Conservation (phyloP, 495 filamentous ascomycete genomes). For the Penicillium simplicissimum region DNA sequence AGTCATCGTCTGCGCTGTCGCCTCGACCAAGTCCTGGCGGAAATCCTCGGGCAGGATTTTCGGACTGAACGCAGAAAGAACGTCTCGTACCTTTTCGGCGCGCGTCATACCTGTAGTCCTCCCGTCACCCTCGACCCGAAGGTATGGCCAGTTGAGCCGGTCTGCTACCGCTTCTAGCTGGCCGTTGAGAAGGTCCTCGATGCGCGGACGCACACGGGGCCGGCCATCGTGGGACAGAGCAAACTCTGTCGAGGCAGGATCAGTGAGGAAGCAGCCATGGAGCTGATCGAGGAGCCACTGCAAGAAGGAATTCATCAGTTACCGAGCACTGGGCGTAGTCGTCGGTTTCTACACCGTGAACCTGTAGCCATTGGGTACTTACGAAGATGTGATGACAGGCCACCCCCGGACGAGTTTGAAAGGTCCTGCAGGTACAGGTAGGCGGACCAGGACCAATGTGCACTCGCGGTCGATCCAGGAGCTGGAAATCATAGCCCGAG, state of each 20-base stretch:
- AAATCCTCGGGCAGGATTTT: conserved; percentile 49
- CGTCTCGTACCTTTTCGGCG: conserved; percentile 46
- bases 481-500: conserved; percentile 39
- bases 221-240: conserved; percentile 38
- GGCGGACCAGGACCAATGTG: conserved; percentile 29
- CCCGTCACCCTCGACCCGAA: conserved; percentile 28
- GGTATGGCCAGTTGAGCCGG: conserved; percentile 41
- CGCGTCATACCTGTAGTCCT: conserved; percentile 36
- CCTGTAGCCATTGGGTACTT: conserved; percentile 21
- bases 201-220: conserved; percentile 32
- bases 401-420: conserved; percentile 29
- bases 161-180: conserved; percentile 42
- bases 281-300: conserved; percentile 52
- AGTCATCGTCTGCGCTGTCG: conserved; percentile 25
- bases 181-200: conserved; percentile 41
- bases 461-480: conserved; percentile 37
- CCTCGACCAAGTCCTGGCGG: conserved; percentile 40
- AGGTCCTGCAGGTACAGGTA: conserved; percentile 44
- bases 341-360: neutral
- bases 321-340: neutral
- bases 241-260: conserved; percentile 29
- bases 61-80: conserved; percentile 51
- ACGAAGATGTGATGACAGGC: conserved; percentile 52
- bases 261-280: conserved; percentile 35
- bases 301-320: conserved; percentile 2